These are phyloP conservation scores for Marchantia paleacea DNA, from an alignment of 225 moss, liverwort and hornwort species.

Conservation along the genomic window DNA sequence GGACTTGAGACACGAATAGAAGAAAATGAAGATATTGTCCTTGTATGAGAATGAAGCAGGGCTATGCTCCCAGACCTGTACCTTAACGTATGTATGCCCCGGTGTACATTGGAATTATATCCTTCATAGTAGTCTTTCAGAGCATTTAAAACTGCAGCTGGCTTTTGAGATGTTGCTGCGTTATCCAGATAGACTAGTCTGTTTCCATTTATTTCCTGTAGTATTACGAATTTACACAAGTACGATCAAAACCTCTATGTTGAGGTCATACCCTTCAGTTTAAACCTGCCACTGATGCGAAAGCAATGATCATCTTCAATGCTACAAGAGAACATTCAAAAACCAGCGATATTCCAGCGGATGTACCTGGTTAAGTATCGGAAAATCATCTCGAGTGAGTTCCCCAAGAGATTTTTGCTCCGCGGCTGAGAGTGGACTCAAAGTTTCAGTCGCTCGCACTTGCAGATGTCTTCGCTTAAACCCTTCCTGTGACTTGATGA, in stretches of 20 bases:
- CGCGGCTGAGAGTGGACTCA: slow-evolving; percentile 12
- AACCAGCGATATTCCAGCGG: neutral
- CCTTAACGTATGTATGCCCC: slow-evolving; percentile 90
- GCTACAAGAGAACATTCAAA: neutral
- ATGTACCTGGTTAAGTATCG: slow-evolving; percentile 63
- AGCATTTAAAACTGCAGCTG: slow-evolving; percentile 55
- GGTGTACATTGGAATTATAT: slow-evolving; percentile 92
- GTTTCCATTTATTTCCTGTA: slow-evolving; percentile 65
- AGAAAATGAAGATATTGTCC: no score
- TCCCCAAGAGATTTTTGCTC: slow-evolving; percentile 50
- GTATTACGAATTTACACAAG: neutral
- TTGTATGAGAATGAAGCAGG: no score
- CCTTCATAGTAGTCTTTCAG: slow-evolving; percentile 73
- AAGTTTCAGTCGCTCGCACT: slow-evolving; percentile 31
- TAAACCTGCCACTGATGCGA: neutral
- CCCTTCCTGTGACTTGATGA: slow-evolving; percentile 3
- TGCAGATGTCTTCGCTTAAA: neutral
- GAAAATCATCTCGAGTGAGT: slow-evolving; percentile 63
- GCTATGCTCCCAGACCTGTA: slow-evolving; percentile 3
- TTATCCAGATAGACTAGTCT: slow-evolving; percentile 78
- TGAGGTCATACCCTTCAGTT: neutral
- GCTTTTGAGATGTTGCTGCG: slow-evolving; percentile 94
- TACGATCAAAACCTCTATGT: neutral
- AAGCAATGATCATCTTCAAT: neutral
- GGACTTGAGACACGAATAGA: neutral